Evolutionary conservation across 805 yeast species (phyloP), one percentile per base, ranked within the genome.

Genomic region (Suhomyces emberorum): DNA sequence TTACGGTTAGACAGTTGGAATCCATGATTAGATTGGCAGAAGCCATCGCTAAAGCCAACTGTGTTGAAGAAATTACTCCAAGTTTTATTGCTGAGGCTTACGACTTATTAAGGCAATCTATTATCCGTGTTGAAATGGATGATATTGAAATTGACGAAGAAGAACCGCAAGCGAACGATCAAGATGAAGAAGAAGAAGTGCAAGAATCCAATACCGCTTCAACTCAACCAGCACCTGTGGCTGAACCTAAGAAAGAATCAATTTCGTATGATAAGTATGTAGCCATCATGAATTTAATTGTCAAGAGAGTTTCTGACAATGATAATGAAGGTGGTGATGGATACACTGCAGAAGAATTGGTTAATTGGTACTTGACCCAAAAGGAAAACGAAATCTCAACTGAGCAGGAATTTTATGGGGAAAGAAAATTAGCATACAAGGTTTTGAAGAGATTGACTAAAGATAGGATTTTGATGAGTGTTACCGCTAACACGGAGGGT

Each of bases 41-140:
- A 59, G 98, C 96, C 1, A 89, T 93, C 61, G 98, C 98, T 1
- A 75, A 96, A 47, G 97, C 98, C 18, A 93, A 91, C 61, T 89
- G 98, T 63, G 85, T 89, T 14, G 93, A 86, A 45, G 88, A 80
- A 44, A 82, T 88, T 36, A 79, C 91, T 0, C 86, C 91, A 6
- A 72, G 74, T 23, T 86, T 88, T 58, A 98, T 91, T 30, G 83
- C 89, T 3, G 98, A 93, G 57, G 98, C 98, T 0, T 88, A 84
- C 58, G 91, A 84, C 52, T 67, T 93, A 44, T 70, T 93, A 50
- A 79, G 93, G 57, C 95, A 88, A 62, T 85, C 96, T 25, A 89
- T 91, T 43, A 88, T 93, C 49, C 79, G 93, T 43, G 97, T 91
- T 27, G 97, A 93, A 57, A 83, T 83, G 58, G 98, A 91, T 49